These are phyloP conservation scores for Cydonia oblonga DNA, from an alignment of 331 rosid genomes.

Conservation along the genomic window DNA sequence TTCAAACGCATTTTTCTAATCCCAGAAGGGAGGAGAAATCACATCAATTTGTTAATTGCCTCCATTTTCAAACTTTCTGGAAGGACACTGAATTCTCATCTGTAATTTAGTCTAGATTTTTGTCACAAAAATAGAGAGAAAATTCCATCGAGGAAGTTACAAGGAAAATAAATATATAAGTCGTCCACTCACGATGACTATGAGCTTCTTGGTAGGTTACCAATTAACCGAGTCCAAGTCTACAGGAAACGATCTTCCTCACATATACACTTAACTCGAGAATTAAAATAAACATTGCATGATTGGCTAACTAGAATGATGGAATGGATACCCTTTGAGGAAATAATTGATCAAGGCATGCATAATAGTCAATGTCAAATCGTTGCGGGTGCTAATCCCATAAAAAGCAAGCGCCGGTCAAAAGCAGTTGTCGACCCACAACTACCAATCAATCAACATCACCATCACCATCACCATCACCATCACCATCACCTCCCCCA, in stretches of 20 bases:
- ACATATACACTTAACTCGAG: neutral
- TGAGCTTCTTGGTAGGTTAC: no score
- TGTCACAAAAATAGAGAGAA: no score
- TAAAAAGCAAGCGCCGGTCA: neutral
- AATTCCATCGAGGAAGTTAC: no score
- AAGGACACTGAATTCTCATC: neutral
- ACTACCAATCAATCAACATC: neutral
- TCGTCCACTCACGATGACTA: no score
- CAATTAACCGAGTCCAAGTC: neutral
- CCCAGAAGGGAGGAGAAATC: neutral
- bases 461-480: no score
- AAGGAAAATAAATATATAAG: no score
- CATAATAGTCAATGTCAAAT: no score
- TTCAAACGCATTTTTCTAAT: neutral
- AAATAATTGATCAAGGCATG: neutral
- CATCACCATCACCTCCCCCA: no score
- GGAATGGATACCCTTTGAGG: neutral
- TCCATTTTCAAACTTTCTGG: constrained; percentile 7
- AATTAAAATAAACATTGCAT: neutral
- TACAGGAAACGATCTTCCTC: constrained; percentile 2
- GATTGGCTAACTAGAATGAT: neutral
- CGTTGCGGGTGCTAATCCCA: no score
- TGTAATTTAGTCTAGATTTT: no score
- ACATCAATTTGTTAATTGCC: neutral
- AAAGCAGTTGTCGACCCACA: neutral